Percentiles rank a stretch among this genome's conserved stretches.
These are phyloP conservation scores for Ceratonia siliqua DNA, from an alignment of 306 rosid genomes.

Conservation along the genomic window DNA sequence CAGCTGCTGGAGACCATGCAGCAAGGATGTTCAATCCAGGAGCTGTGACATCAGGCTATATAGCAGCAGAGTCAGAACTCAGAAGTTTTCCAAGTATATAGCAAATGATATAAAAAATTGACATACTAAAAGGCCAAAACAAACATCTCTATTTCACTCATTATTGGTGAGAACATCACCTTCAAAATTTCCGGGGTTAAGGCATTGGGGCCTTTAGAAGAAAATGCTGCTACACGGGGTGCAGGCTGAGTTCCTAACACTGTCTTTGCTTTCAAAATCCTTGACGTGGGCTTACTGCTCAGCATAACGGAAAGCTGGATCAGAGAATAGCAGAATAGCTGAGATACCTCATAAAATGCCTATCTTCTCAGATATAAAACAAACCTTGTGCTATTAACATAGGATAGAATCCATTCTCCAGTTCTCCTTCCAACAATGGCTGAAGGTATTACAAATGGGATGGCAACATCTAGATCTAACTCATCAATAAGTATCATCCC, in stretches of 20 bases:
- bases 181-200: constrained; percentile 83
- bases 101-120: not conserved
- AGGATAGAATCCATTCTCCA: constrained; percentile 54
- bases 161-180: constrained; percentile 44
- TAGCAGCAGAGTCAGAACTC: constrained; percentile 33
- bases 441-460: constrained; percentile 79
- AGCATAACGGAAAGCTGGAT: constrained; percentile 20
- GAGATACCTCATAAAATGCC: constrained; percentile 8
- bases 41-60: constrained; percentile 81
- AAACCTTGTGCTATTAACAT: constrained; percentile 58
- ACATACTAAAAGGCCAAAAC: not conserved
- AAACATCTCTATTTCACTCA: not conserved
- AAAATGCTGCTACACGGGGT: constrained; percentile 79
- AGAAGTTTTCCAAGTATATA: constrained; percentile 15
- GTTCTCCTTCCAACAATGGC: constrained; percentile 65
- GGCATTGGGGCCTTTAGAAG: constrained; percentile 81
- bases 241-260: constrained; percentile 69
- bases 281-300: constrained; percentile 56
- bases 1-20: constrained; percentile 84
- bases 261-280: constrained; percentile 66
- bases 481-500: constrained; percentile 86
- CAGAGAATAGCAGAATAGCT: constrained; percentile 25
- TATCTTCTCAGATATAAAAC: constrained; percentile 20
- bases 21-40: constrained; percentile 90
- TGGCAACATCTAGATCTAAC: constrained; percentile 62